Evolutionary conservation across 1,139 yeast species (phyloP), one percentile per base, ranked within the genome.

Genomic region (Kodamaea arcana): DNA sequence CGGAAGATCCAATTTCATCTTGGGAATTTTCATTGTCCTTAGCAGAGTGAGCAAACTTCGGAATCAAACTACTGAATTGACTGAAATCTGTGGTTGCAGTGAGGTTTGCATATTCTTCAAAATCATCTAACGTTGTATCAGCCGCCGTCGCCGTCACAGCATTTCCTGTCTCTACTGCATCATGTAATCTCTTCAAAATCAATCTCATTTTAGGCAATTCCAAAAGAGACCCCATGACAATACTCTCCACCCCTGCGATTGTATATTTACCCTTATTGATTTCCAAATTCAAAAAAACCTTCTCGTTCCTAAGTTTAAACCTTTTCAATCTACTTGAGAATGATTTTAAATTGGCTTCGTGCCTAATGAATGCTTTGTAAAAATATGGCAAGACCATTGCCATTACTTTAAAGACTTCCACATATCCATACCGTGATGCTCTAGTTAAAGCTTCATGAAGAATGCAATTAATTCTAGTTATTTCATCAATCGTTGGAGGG

Each of bases 401-500:
- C 51, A 92, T 74, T 0, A 92, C 95, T 44, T 76, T 80, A 38
- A 90, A 57, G 4, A 86, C 69, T 54, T 90, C 96, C n/a, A 54
- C 43, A 42, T 75, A 78, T 3, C 96, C 96, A 51, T 58, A 76
- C 0, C 80, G 76, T 3, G 68, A 52, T 0, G 97, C 94, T 15
- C 74, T 62, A 35, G 75, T 75, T 38, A 90, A 61, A 15, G 94
- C 77, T 47, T 84, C 95, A 44, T 83, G 74, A 39, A 87, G 76
- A 4, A 90, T 79, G 53, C 95, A 85, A 52, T 88, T 88, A 27
- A 90, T 80, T 48, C 97, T 70, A 12, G 95, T 84, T 15, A 90
- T 80, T 60, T 90, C 97, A 58, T 90, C 97, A 22, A 90, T 83
- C 0, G 97, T 90, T 1, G 97, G 97, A 2, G 97, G 97, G 52